These are phyloP conservation scores for Colletotrichum australisinense DNA, from an alignment of 2,329 filamentous ascomycete genomes.

Conservation along the genomic window DNA sequence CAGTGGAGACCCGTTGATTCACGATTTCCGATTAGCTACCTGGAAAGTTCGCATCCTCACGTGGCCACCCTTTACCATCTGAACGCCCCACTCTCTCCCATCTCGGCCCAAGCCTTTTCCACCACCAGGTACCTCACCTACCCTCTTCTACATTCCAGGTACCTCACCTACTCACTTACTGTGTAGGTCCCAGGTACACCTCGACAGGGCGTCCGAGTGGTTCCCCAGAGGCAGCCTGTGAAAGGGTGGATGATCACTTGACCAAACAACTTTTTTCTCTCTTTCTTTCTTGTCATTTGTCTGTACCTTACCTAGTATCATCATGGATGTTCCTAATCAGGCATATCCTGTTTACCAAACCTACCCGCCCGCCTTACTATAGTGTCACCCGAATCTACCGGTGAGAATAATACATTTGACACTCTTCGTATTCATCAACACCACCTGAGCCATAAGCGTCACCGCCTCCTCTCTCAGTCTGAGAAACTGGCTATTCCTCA, in stretches of 20 bases:
- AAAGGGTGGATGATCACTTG: conserved; percentile 32
- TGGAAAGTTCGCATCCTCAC: conserved; percentile 35
- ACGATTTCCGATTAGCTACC: conserved; percentile 36
- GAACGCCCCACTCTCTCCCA: conserved; percentile 27
- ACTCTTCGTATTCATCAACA: conserved; percentile 5
- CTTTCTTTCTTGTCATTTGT: neutral
- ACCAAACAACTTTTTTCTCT: conserved; percentile 5
- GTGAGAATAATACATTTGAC: neutral
- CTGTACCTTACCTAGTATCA: neutral
- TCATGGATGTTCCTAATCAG: too few species aligned
- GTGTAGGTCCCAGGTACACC: too few species aligned
- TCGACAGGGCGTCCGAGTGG: too few species aligned
- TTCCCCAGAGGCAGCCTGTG: conserved; percentile 27
- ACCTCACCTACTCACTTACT: too few species aligned
- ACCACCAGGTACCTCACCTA: conserved; percentile 5
- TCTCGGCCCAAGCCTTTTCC: conserved; percentile 22
- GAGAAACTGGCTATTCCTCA: neutral
- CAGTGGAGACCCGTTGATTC: conserved; percentile 31
- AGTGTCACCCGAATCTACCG: conserved; percentile 10
- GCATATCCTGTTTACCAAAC: too few species aligned
- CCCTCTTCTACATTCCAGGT: too few species aligned
- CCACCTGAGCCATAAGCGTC: neutral
- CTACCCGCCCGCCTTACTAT: neutral
- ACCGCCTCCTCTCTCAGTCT: neutral
- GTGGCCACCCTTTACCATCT: conserved; percentile 34